Percentiles rank a stretch among this genome's conserved stretches.
Conservation (phyloP, 345 rosid species). For the Corymbia maculata region DNA sequence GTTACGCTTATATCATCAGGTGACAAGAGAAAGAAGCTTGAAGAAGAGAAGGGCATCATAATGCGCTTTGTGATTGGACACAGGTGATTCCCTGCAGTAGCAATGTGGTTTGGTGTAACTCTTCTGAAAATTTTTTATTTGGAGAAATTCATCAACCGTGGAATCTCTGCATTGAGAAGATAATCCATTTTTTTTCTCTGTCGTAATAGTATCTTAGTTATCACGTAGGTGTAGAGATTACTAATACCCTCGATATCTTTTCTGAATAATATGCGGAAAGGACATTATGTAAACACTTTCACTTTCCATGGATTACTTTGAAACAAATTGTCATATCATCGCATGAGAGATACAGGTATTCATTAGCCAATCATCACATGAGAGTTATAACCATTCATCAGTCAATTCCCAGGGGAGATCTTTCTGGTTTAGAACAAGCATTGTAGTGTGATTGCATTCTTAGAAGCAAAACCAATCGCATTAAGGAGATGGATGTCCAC, state of each 20-base stretch:
- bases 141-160: background rate
- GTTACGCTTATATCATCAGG: slow-evolving; percentile 20
- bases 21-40: slow-evolving; percentile 75
- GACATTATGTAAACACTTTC: background rate
- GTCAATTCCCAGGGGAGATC: background rate
- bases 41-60: slow-evolving; percentile 94
- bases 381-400: background rate
- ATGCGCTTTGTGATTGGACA: slow-evolving; percentile 97
- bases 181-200: background rate
- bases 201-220: background rate
- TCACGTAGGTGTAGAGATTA: background rate
- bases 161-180: background rate
- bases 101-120: background rate
- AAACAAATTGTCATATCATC: background rate
- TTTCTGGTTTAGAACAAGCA: background rate
- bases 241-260: background rate
- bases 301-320: background rate
- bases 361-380: background rate
- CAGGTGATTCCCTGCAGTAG: slow-evolving; percentile 34
- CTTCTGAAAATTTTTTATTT: background rate
- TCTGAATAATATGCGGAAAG: background rate
- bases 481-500: background rate
- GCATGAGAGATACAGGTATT: background rate
- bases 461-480: background rate
- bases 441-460: background rate